phyloP scores from a whole-genome alignment of 345 rosid species.

The Acer campestre region DNA sequence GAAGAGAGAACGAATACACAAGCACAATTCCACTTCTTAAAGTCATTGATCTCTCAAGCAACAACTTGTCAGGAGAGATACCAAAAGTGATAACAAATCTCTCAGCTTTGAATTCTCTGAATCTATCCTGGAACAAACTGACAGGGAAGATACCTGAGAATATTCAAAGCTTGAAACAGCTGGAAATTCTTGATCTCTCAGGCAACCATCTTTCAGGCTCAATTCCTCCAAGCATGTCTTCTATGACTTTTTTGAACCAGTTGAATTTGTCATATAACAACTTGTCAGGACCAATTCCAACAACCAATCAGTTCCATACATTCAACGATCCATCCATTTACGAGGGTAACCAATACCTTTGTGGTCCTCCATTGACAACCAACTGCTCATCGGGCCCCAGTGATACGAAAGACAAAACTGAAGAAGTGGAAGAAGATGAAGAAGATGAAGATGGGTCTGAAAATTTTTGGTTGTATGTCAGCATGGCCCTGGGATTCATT shows the following conservation, averaged over 20 bases:
- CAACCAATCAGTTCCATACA: slow-evolving; percentile 22
- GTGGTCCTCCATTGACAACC: slow-evolving; percentile 17
- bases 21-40: neutral
- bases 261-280: slow-evolving; percentile 36
- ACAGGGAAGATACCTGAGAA: slow-evolving; percentile 21
- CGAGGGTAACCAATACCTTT: slow-evolving; percentile 20
- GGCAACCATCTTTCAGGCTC: slow-evolving; percentile 26
- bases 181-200: slow-evolving; percentile 37
- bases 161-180: slow-evolving; percentile 17
- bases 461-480: slow-evolving; percentile 20
- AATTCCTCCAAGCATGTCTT: slow-evolving; percentile 30
- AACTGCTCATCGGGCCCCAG: neutral
- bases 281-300: slow-evolving; percentile 31
- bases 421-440: neutral
- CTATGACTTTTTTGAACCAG: slow-evolving; percentile 8
- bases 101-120: slow-evolving; percentile 18
- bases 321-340: slow-evolving; percentile 27
- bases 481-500: slow-evolving; percentile 28
- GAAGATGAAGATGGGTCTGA: slow-evolving; percentile 6
- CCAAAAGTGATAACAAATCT: slow-evolving; percentile 22
- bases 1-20: no score
- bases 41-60: slow-evolving; percentile 28
- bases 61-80: slow-evolving; percentile 25
- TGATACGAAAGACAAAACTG: neutral
- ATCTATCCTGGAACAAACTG: slow-evolving; percentile 29